Evolutionary conservation across 441 rosid genomes (phyloP).

Genomic region (Metrosideros polymorpha): DNA sequence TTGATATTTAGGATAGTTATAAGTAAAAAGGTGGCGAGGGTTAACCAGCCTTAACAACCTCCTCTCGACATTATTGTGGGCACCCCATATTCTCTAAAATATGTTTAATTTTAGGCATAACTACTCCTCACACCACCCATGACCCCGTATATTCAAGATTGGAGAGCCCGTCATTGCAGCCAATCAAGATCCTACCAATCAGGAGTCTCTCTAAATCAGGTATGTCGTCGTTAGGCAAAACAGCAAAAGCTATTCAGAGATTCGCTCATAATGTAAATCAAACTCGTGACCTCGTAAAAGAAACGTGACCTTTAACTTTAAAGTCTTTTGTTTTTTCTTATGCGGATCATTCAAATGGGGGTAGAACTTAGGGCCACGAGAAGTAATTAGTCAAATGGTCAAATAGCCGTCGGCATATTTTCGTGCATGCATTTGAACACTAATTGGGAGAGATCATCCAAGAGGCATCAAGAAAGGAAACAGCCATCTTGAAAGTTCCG

Average conservation of each 20-base stretch:
- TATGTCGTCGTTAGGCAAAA: too few species aligned
- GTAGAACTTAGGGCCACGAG: not conserved
- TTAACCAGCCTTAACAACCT: not conserved
- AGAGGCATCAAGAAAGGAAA: not conserved
- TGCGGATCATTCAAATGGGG: not conserved
- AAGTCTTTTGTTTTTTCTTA: not conserved
- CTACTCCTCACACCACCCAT: not conserved
- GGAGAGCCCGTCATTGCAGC: not conserved
- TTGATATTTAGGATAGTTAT: not conserved
- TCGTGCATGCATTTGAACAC: not conserved
- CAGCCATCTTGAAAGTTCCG: not conserved
- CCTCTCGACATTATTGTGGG: not conserved
- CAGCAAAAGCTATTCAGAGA: too few species aligned
- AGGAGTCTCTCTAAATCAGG: not conserved
- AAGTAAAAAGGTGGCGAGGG: not conserved
- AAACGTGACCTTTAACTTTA: not conserved
- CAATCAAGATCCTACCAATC: not conserved
- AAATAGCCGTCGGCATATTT: not conserved
- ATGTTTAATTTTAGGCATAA: not conserved
- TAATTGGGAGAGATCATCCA: not conserved
- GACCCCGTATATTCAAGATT: not conserved
- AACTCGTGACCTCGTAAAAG: not conserved
- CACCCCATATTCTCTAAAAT: not conserved
- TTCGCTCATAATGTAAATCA: not conserved
- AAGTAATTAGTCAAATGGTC: not conserved